These are phyloP conservation scores for Penicillium simplicissimum DNA, from an alignment of 495 filamentous ascomycete species.

Conservation along the genomic window DNA sequence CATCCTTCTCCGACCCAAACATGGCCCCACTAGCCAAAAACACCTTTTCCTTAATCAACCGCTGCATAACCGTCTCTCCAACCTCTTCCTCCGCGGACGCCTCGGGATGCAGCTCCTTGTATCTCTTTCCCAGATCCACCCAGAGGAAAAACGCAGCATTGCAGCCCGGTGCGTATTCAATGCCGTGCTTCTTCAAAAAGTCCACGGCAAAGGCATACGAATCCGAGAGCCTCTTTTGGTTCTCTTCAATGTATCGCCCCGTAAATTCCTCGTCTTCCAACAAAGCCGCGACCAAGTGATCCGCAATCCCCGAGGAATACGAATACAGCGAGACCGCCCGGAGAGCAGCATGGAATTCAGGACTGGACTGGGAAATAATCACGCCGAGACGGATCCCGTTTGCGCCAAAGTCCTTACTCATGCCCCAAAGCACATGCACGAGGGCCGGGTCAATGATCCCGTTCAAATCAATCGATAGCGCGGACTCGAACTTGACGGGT, in stretches of 20 bases:
- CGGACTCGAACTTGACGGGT: constrained; percentile 50
- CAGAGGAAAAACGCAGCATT: constrained; percentile 63
- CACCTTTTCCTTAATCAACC: constrained; percentile 43
- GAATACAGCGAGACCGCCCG: constrained; percentile 43
- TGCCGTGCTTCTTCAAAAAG: constrained; percentile 38
- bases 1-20: constrained; percentile 48
- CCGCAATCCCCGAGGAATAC: constrained; percentile 45
- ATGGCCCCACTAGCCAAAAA: constrained; percentile 44
- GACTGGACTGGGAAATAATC: constrained; percentile 51
- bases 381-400: constrained; percentile 57
- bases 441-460: constrained; percentile 50
- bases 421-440: constrained; percentile 62
- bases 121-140: constrained; percentile 52
- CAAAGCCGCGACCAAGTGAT: constrained; percentile 45
- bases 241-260: constrained; percentile 44
- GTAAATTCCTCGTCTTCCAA: constrained; percentile 52
- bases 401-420: constrained; percentile 61
- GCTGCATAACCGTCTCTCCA: constrained; percentile 30
- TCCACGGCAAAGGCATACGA: constrained; percentile 36
- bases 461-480: constrained; percentile 47
- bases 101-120: constrained; percentile 30
- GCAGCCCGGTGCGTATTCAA: constrained; percentile 40
- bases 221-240: constrained; percentile 37
- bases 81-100: constrained; percentile 24
- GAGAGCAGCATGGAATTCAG: constrained; percentile 41